Evolutionary conservation across 345 rosid species (phyloP), one percentile per base, ranked within the genome.

Genomic region (Gossypium rotundifolium): DNA sequence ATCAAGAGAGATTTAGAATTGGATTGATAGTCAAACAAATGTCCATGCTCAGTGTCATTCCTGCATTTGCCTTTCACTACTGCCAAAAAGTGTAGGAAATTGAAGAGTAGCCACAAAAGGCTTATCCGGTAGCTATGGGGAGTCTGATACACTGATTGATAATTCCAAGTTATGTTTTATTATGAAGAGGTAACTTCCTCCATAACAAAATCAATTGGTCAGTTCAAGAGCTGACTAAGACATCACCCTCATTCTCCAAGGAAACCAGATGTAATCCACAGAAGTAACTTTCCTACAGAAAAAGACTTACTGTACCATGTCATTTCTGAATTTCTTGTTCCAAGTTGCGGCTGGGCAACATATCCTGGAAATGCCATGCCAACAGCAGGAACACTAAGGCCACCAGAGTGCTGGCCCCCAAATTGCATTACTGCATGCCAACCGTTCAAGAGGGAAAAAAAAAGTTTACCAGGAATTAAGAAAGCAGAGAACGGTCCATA

Each of bases 341-440:
- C 98, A 84, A 76, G 95, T 79, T 94, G 96, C 16, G 91, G 92
- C 66, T 83, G 87, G 45, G 88, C 83, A 83, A 90, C 95, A 81
- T 90, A 90, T 82, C 95, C 95, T 48, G 98, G 97, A 83, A 88
- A 91, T 66, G 98, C 98, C 96, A 94, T 90, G 84, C 98, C 98
- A 60, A 90, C 90, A 27, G 97, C 83, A 11, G 98, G 96, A 74
- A 94, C 96, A 60, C 97, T 93, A 17, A 90, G 74, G 40, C 94
- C 89, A 75, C 92, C 86, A 77, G 94, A 88, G 73, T 90, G 98
- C 93, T 94, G 98, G 54, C 92, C 91, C 42, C 94, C 88, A 76
- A 94, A 87, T 79, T 91, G 98, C 97, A 94, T 88, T 75, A 94
- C 97, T 89, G 82, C 82, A 79, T 23, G 66, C 38, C 75, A 83